Evolutionary conservation across 2,329 filamentous ascomycete genomes (phyloP), one percentile per base, ranked within the genome.

Genomic region (Fusarium incarnatum): DNA sequence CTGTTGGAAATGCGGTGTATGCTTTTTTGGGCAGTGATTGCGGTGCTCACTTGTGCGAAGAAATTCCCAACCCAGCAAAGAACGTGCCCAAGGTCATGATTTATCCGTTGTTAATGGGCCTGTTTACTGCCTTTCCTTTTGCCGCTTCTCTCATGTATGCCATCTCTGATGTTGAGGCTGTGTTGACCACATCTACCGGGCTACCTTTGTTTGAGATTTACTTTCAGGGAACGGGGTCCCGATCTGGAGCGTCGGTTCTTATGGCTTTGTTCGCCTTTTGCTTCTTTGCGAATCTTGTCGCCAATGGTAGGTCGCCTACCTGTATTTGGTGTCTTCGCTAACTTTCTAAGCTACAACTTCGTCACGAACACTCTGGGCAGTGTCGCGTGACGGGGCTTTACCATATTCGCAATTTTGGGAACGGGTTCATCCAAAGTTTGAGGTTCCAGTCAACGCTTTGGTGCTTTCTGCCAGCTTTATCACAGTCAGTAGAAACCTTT

Each of bases 361-460:
- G 1, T 73, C 70, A 6, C 70, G 71, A 2, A 73, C 70, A 0
- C 53, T 73, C 3, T 73, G 71, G 71, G 68, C 71, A 8, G 68
- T 71, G 8, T 75, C 75, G 13, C 66, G 76, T 11, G 75, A 77
- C 37, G 67, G 67, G 2, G 69, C 72, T 2, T 41, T 77, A 18
- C 76, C 76, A 9, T 72, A 72, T 13, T 76, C 74, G 1, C 52
- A 66, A 1, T 30, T 75, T 16, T 77, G 75, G 76, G 67, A 64
- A 20, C 60, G 44, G 0, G 49, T 77, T 5, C 67, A 73, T 47
- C 20, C 60, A 0, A 48, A 5, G 5, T 77, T 76, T 15, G 37
- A 74, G 40, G 75, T 77, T 28, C 76, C 76, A 0, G 59, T 75
- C n/a, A 77, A 77, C 16, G 67, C 76, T 1, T 11, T 73, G 2